Conservation (phyloP, 2,329 filamentous ascomycete genomes). For the Colletotrichum lupini region DNA sequence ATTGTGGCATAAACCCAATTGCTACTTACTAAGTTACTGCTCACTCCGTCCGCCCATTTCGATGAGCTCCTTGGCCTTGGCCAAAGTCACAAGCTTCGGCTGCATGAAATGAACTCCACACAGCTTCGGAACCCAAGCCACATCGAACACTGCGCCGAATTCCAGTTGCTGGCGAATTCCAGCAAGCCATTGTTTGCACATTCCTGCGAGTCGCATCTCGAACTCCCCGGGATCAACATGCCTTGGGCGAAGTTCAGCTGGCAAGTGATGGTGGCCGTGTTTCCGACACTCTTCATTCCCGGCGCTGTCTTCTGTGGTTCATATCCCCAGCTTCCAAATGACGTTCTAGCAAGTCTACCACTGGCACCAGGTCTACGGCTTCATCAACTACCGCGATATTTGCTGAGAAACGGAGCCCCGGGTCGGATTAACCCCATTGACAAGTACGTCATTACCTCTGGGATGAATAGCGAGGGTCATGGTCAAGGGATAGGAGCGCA, state of each 20-base stretch:
- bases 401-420: not conserved
- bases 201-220: not conserved
- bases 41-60: not conserved
- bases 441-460: not conserved
- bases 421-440: not conserved
- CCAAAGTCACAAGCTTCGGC: not conserved
- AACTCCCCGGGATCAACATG: not conserved
- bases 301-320: not conserved
- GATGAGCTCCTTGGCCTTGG: not conserved
- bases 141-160: not conserved
- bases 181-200: not conserved
- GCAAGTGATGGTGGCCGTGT: not conserved
- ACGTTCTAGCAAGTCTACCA: not conserved
- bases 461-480: not conserved
- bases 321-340: not conserved
- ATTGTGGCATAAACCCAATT: not conserved
- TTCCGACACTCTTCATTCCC: not conserved
- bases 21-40: not conserved
- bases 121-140: conserved; percentile 10
- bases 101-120: conserved; percentile 1
- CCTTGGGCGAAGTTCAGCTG: not conserved
- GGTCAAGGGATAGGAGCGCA: not conserved
- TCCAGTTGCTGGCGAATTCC: conserved; percentile 10
- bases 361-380: not conserved
- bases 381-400: not conserved